phyloP scores from a whole-genome alignment of 148 eudicot species.

The Mesembryanthemum crystallinum region DNA sequence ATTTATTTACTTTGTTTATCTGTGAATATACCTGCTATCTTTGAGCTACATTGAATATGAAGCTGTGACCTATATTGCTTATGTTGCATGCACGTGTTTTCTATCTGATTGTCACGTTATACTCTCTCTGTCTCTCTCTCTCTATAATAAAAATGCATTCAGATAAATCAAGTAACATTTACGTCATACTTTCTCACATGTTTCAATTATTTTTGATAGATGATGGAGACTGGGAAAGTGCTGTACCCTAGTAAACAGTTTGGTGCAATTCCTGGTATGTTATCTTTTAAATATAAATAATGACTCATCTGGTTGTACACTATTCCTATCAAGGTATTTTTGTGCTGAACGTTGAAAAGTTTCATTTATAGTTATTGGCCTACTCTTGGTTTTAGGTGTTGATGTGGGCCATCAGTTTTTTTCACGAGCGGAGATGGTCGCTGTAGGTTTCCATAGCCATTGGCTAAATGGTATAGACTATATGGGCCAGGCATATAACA shows the following conservation, averaged over 20 bases:
- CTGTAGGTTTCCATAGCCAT: conserved; percentile 76
- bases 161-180: too few species aligned
- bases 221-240: conserved; percentile 37
- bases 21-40: too few species aligned
- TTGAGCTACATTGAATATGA: too few species aligned
- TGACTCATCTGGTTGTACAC: neutral
- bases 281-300: neutral
- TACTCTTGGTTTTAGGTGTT: conserved; percentile 50
- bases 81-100: neutral
- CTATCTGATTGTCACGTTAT: neutral
- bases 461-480: conserved; percentile 94
- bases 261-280: conserved; percentile 79
- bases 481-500: conserved; percentile 40
- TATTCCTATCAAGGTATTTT: neutral
- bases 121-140: too few species aligned
- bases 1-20: too few species aligned
- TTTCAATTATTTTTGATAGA: conserved; percentile 42
- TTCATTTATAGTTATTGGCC: neutral
- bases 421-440: conserved; percentile 91
- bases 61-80: too few species aligned
- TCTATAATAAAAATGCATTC: too few species aligned
- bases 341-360: neutral
- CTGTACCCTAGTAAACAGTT: conserved; percentile 44
- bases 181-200: neutral
- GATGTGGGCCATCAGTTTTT: conserved; percentile 92